These are phyloP conservation scores for Leptosphaerulina australis DNA, from an alignment of 2,329 filamentous ascomycete genomes.

Conservation along the genomic window DNA sequence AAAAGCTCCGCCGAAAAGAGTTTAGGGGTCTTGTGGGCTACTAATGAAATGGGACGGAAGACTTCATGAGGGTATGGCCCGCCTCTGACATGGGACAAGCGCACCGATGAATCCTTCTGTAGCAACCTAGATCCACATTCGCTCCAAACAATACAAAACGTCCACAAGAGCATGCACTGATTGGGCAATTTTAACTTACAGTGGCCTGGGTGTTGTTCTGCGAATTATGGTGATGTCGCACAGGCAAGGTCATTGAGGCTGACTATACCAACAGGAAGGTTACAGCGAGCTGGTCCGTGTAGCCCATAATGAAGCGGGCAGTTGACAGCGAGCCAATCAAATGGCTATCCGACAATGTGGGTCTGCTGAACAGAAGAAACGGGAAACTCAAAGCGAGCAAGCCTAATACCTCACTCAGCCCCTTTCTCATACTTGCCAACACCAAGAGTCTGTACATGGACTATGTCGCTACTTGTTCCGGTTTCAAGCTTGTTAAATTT, in stretches of 20 bases:
- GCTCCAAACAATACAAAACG: neutral
- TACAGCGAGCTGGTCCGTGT: slow-evolving; percentile 7
- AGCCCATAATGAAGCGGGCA: slow-evolving; percentile 6
- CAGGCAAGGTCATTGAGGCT: neutral
- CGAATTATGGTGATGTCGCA: neutral
- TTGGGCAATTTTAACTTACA: neutral
- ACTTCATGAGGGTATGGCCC: neutral
- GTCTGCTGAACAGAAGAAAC: neutral
- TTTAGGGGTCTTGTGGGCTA: neutral
- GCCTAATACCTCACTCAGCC: neutral
- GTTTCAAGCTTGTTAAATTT: too few relatives aligned
- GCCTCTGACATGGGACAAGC: neutral
- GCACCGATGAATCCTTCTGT: too few relatives aligned
- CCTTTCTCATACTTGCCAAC: neutral
- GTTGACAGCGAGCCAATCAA: slow-evolving; percentile 15
- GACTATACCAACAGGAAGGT: neutral
- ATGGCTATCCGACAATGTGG: neutral
- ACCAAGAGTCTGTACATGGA: too few relatives aligned
- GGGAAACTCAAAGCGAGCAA: slow-evolving; percentile 6
- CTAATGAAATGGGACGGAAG: neutral
- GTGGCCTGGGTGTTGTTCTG: too few relatives aligned
- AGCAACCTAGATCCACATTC: neutral
- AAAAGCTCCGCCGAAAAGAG: neutral
- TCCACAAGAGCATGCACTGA: neutral
- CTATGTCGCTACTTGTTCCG: too few relatives aligned